A percentile compares a stretch with the other conserved stretches of the same genome.
Conservation (phyloP, 2,329 filamentous ascomycete genomes). For the Colletotrichum euphorbiae region DNA sequence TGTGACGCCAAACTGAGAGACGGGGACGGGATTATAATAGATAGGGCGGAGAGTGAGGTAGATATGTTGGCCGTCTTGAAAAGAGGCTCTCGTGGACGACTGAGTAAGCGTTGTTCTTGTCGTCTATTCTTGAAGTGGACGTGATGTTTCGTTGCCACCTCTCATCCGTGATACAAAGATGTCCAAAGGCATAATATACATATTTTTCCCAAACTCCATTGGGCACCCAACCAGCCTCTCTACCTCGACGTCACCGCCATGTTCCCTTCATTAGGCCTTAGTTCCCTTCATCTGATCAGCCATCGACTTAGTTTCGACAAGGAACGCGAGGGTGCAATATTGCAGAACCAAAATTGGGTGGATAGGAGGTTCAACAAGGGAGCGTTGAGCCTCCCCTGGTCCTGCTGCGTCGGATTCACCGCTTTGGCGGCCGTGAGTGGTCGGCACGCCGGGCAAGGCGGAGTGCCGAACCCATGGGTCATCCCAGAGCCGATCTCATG, state of each 20-base stretch:
- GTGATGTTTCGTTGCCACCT: background rate
- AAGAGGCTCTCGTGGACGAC: background rate
- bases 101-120: slow-evolving; percentile 2
- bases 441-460: slow-evolving; percentile 11
- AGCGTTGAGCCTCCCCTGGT: slow-evolving; percentile 22
- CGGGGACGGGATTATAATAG: slow-evolving; percentile 24
- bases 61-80: slow-evolving; percentile 20
- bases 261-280: slow-evolving; percentile 29
- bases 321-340: slow-evolving; percentile 9
- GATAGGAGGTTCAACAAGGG: slow-evolving; percentile 26
- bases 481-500: slow-evolving; percentile 36
- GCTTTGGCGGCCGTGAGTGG: slow-evolving; percentile 7
- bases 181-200: slow-evolving; percentile 33
- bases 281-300: slow-evolving; percentile 37
- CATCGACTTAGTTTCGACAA: slow-evolving; percentile 37
- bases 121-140: slow-evolving; percentile 17
- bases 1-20: slow-evolving; percentile 12
- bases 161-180: background rate
- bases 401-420: background rate
- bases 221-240: slow-evolving; percentile 23
- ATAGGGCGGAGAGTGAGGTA: slow-evolving; percentile 8
- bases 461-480: slow-evolving; percentile 9
- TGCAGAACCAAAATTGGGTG: slow-evolving; percentile 13
- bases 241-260: slow-evolving; percentile 34
- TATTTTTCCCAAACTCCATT: slow-evolving; percentile 19